Base-by-base conservation (phyloP, 768 basidiomycete species). In the Mycena rosella region DNA sequence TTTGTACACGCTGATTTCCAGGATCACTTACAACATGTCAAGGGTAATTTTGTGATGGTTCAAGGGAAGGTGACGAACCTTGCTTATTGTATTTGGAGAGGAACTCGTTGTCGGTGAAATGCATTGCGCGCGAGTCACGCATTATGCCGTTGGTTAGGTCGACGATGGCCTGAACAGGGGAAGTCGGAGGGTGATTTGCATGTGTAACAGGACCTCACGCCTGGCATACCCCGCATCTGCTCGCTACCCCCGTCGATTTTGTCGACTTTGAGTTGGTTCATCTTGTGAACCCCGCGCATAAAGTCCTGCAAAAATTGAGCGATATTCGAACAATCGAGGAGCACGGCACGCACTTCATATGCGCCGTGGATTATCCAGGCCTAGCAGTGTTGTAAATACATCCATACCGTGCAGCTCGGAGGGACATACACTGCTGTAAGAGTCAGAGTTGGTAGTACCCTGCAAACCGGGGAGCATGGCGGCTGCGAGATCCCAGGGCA, bases 401-500 rank as follows among this genome's bases (percentile, higher is more conserved):
- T 1, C 5, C 34, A 18, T 30, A n/a, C 20, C 6, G 6, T 8
- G 6, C n/a, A n/a, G n/a, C 17, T 34, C 15, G 32, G 29, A n/a
- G 29, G 29, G n/a, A 55, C 64, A 20, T 30, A 71, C 70, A 22
- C 70, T 57, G 38, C 60, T 70, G 4, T n/a, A 27, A 7, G 40
- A 24, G 34, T 36, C 34, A 36, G 34, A 7, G 38, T 54, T 49
- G 2, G 60, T 56, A 26, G 71, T 59, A 11, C 57, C n/a, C 24
- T 30, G 30, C 22, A 74, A 66, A 11, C 32, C 32, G 5, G 72
- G 59, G n/a, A 73, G 4, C 14, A 71, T 59, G 4, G 24, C 27
- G 7, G 61, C 62, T 2, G 74, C 70, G 30, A 65, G 54, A 32
- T 70, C 56, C 75, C 75, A 76, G 17, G 75, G 74, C 40, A 67